Conservation (phyloP, 192 early-diverging fungal species). For the Coemansia sp. region DNA sequence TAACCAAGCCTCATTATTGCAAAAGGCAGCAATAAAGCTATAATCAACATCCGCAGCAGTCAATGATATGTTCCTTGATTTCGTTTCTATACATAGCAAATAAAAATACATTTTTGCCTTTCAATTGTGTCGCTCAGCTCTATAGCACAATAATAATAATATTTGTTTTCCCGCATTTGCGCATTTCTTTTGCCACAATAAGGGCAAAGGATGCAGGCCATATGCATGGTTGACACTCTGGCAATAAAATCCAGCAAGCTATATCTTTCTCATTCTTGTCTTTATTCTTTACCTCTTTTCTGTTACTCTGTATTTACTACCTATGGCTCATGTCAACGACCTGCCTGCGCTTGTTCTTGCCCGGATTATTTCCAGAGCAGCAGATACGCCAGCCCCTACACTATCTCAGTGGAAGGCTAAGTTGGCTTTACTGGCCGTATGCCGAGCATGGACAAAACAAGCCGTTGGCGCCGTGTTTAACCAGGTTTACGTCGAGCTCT, state of each 20-base stretch:
- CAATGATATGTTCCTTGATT: too few species aligned
- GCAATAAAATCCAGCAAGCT: neutral
- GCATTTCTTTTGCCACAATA: neutral
- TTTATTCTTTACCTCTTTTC: neutral
- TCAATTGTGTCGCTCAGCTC: too few species aligned
- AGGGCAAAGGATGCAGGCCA: neutral
- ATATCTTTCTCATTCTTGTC: neutral
- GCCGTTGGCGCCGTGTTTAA: neutral
- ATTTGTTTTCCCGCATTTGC: neutral
- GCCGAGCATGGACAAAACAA: neutral
- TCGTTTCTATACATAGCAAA: too few species aligned
- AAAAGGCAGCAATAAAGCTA: too few species aligned
- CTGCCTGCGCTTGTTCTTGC: neutral
- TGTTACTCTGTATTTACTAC: neutral
- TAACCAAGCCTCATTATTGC: too few species aligned
- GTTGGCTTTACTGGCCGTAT: neutral
- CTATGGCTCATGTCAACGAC: slow-evolving; percentile 4
- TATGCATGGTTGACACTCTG: neutral
- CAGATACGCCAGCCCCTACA: neutral
- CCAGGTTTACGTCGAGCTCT: neutral
- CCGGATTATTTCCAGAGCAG: neutral
- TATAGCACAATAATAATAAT: neutral
- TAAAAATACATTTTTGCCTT: too few species aligned
- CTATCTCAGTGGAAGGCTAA: neutral
- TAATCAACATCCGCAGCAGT: too few species aligned